phyloP scores from a whole-genome alignment of 2,329 filamentous ascomycete genomes.

The Juglanconis oblonga region DNA sequence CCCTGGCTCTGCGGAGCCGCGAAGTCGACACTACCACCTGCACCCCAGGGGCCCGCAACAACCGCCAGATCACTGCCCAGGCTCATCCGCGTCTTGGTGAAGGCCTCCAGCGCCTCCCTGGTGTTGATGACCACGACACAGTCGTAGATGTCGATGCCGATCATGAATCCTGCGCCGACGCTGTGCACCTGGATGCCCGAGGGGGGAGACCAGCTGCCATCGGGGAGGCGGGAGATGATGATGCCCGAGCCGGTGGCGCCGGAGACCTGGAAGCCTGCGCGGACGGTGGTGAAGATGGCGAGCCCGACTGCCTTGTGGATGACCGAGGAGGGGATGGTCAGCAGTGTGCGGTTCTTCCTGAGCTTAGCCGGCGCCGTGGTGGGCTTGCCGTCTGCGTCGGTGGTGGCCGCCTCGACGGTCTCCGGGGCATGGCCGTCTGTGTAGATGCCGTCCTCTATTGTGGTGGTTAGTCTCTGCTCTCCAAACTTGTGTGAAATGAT shows the following conservation, averaged over 20 bases:
- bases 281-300: slow-evolving; percentile 70
- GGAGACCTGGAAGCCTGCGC: slow-evolving; percentile 62
- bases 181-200: slow-evolving; percentile 81
- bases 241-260: slow-evolving; percentile 67
- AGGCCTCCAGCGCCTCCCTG: slow-evolving; percentile 70
- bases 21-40: slow-evolving; percentile 71
- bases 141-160: slow-evolving; percentile 85
- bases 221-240: slow-evolving; percentile 58
- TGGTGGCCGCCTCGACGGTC: slow-evolving; percentile 22
- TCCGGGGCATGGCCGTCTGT: slow-evolving; percentile 29
- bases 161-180: slow-evolving; percentile 73
- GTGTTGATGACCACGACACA: slow-evolving; percentile 86
- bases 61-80: slow-evolving; percentile 77
- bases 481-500: not conserved
- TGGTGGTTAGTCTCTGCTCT: slow-evolving; percentile 20
- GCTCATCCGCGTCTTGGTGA: slow-evolving; percentile 71
- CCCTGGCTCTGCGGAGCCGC: slow-evolving; percentile 26
- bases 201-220: slow-evolving; percentile 74
- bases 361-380: slow-evolving; percentile 28
- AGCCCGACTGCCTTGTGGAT: slow-evolving; percentile 65
- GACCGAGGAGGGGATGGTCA: slow-evolving; percentile 56
- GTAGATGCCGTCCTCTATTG: slow-evolving; percentile 51
- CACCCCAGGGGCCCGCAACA: slow-evolving; percentile 65
- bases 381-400: slow-evolving; percentile 25
- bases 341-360: slow-evolving; percentile 44